A percentile compares a stretch with the other conserved stretches of the same genome.
Evolutionary conservation across 1,284 basidiomycete species (phyloP).

Genomic region (Boletus mariae): DNA sequence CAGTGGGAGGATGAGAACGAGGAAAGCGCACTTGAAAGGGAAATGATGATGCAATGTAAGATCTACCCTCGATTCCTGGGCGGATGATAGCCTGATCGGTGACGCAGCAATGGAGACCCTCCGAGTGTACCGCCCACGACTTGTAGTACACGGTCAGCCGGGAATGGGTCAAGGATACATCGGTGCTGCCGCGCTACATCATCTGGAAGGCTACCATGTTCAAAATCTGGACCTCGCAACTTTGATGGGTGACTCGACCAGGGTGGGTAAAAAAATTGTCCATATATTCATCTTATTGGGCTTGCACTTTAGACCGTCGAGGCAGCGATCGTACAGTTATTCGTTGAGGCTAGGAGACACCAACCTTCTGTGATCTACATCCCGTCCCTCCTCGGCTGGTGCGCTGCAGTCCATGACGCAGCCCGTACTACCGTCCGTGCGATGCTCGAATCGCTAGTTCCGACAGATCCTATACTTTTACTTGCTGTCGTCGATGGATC

Average conservation of each 20-base stretch:
- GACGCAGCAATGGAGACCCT: constrained; percentile 83
- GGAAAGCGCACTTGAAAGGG: constrained; percentile 74
- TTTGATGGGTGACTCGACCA: constrained; percentile 84
- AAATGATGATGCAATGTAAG: constrained; percentile 84
- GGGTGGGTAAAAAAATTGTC: constrained; percentile 47
- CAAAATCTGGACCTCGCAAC: constrained; percentile 91
- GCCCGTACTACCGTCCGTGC: constrained; percentile 83
- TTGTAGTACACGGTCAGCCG: constrained; percentile 76
- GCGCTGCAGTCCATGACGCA: constrained; percentile 79
- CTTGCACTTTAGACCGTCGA: constrained; percentile 67
- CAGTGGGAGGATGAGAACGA: constrained; percentile 77
- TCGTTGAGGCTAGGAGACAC: constrained; percentile 95
- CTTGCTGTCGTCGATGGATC: constrained; percentile 85
- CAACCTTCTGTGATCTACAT: constrained; percentile 96
- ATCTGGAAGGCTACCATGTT: constrained; percentile 93
- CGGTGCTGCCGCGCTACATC: constrained; percentile 88
- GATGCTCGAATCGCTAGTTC: constrained; percentile 86
- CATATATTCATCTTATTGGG: constrained; percentile 1
- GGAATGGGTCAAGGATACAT: constrained; percentile 93
- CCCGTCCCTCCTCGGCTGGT: constrained; percentile 87
- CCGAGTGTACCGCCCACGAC: constrained; percentile 86
- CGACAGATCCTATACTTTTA: constrained; percentile 90
- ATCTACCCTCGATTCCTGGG: constrained; percentile 8
- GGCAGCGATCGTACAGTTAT: constrained; percentile 93
- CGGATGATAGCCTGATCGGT: constrained; percentile 2